Percentiles rank a stretch among this genome's conserved stretches.
Conservation (phyloP, 208 protist genomes). For the Trypanosoma boissoni region DNA sequence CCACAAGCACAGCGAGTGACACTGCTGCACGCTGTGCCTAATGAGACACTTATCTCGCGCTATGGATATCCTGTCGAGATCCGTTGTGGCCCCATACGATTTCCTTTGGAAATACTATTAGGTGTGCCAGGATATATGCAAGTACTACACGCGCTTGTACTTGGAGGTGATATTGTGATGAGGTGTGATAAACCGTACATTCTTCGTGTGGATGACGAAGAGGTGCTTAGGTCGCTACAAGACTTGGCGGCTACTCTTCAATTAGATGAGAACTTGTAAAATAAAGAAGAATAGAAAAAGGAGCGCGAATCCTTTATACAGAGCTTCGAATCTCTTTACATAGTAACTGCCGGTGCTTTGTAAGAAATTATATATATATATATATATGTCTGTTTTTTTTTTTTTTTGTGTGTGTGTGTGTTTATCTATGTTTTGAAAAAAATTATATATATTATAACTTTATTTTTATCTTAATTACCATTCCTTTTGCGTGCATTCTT, state of each 20-base stretch:
- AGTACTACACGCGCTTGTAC: constrained; percentile 26
- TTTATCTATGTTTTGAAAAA: constrained; percentile 1
- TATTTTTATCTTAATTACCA: not conserved
- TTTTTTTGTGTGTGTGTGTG: constrained; percentile 4
- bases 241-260: constrained; percentile 1
- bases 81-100: constrained; percentile 23
- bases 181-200: constrained; percentile 10
- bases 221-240: constrained; percentile 11
- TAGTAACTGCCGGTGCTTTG: too few relatives aligned
- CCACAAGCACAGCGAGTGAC: not conserved
- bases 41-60: constrained; percentile 6
- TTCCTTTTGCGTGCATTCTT: not conserved
- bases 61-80: constrained; percentile 29
- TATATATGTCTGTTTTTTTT: constrained; percentile 10
- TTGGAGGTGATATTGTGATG: constrained; percentile 16
- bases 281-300: too few relatives aligned
- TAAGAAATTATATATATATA: constrained; percentile 4
- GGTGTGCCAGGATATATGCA: constrained; percentile 67
- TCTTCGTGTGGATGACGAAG: constrained; percentile 28
- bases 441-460: not conserved
- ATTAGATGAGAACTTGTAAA: not conserved
- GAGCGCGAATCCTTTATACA: too few relatives aligned
- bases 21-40: constrained; percentile 14
- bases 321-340: too few relatives aligned
- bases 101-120: constrained; percentile 49